Conservation (phyloP, 1,284 basidiomycete genomes). For the Uromyces viciae-fabae region DNA sequence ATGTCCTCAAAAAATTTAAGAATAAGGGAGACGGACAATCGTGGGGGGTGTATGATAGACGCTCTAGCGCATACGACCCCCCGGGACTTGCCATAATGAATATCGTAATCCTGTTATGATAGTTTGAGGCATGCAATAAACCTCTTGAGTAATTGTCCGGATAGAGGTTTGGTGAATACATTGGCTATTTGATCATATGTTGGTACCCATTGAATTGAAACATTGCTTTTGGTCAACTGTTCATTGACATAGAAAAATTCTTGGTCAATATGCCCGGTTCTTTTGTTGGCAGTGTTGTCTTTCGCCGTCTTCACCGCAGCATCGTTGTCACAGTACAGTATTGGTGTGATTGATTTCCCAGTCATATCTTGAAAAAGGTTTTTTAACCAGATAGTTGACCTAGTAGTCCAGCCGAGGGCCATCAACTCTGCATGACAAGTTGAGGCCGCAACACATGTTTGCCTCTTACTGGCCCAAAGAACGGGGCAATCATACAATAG, state of each 20-base stretch:
- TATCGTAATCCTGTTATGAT: background rate
- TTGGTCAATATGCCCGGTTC: background rate
- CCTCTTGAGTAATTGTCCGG: background rate
- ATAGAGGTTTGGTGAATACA: slow-evolving; percentile 22
- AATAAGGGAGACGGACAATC: background rate
- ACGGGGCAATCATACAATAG: background rate
- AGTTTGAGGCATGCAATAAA: background rate
- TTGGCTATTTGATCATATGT: background rate
- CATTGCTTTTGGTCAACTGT: background rate
- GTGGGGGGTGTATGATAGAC: background rate
- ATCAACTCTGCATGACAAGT: background rate
- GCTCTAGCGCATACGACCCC: slow-evolving; percentile 1
- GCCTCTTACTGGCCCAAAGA: background rate
- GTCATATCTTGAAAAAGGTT: slow-evolving; percentile 10
- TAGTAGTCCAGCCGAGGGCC: background rate
- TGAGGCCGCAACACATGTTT: background rate
- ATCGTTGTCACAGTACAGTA: slow-evolving; percentile 4
- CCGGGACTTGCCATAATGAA: background rate
- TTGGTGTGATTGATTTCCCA: background rate
- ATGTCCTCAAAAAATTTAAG: background rate
- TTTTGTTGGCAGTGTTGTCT: slow-evolving; percentile 9
- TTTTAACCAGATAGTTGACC: background rate
- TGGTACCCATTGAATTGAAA: background rate
- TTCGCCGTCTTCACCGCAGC: background rate
- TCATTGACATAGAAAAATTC: slow-evolving; percentile 3